These are phyloP conservation scores for Aspergillus sojae DNA, from an alignment of 2,329 filamentous ascomycete genomes.

Conservation along the genomic window DNA sequence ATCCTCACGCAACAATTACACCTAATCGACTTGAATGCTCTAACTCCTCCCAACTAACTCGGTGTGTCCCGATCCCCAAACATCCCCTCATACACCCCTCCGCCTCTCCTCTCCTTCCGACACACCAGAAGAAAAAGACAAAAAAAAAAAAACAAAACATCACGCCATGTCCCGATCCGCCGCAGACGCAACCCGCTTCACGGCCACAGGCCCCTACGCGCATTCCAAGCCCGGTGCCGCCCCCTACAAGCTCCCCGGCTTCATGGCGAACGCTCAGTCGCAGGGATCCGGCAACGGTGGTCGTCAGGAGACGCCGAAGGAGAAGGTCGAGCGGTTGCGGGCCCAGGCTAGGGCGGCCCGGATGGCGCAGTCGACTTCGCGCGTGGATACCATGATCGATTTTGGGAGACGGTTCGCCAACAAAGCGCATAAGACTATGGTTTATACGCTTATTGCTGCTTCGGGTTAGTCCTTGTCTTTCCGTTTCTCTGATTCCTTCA, in stretches of 20 bases:
- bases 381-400: slow-evolving; percentile 57
- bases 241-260: slow-evolving; percentile 37
- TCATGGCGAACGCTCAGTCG: slow-evolving; percentile 21
- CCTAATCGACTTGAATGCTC: background rate
- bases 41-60: background rate
- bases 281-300: slow-evolving; percentile 29
- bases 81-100: background rate
- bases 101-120: background rate
- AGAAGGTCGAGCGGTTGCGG: slow-evolving; percentile 69
- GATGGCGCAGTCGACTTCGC: slow-evolving; percentile 59
- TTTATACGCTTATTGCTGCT: slow-evolving; percentile 62
- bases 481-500: background rate
- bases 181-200: slow-evolving; percentile 54
- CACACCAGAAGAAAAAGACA: background rate
- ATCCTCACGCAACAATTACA: background rate
- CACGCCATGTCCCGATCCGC: slow-evolving; percentile 50
- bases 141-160: background rate
- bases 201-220: slow-evolving; percentile 53
- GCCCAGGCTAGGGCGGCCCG: slow-evolving; percentile 69
- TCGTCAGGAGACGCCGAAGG: slow-evolving; percentile 63
- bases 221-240: slow-evolving; percentile 41
- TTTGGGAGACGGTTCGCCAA: slow-evolving; percentile 61
- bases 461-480: slow-evolving; percentile 52
- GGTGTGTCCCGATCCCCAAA: background rate
- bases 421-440: slow-evolving; percentile 61